Base-by-base conservation (phyloP, 306 rosid species). In the Rosa lucieae region DNA sequence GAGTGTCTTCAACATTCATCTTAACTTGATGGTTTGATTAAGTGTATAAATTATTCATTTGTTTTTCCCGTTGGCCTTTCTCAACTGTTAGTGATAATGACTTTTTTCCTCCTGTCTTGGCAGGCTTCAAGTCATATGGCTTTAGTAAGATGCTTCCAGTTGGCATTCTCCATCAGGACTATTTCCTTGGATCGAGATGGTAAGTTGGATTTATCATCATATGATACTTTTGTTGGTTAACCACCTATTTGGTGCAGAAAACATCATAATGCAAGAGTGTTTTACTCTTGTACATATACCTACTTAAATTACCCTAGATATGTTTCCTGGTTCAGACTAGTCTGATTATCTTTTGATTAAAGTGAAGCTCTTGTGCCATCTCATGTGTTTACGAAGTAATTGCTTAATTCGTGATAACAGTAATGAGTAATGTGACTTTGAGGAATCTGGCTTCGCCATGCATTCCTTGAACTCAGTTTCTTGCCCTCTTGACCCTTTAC, bases 141-240 rank as follows among this genome's bases (percentile, higher is more conserved):
- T 79, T 82, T 95, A 75, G 94, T 86, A 70, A 85, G 94, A 90
- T 93, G 96, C 82, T 93, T 95, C 89, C 99, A 95, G 90, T 84
- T 95, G 79, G 98, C 98, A 70, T 88, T 95, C 77, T 90, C 99
- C 84, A 88, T 93, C 39, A 77, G 88, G 80, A 86, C 85, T 76
- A 26, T 95, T 78, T 85, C 97, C 65, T 67, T 89, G 85, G 92
- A 89, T 66, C 82, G 81, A 82, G 90, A 94, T 88, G 98, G 98
- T 93, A 71, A 72, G 86, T 85, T 40, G 21, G 42, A 29, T 21
- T 29, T 40, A 14, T 72, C 15, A 55, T 74, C 43, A n/a, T n/a
- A 11, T 73, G 37, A 18, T 58, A 52, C 29, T 4, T 40, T 72
- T 73, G 46, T 35, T 35, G 17, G 48, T 18, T 32, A 13, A 37